Conservation (phyloP, 768 basidiomycete genomes). For the Tylopilus vinaceipallidus region DNA sequence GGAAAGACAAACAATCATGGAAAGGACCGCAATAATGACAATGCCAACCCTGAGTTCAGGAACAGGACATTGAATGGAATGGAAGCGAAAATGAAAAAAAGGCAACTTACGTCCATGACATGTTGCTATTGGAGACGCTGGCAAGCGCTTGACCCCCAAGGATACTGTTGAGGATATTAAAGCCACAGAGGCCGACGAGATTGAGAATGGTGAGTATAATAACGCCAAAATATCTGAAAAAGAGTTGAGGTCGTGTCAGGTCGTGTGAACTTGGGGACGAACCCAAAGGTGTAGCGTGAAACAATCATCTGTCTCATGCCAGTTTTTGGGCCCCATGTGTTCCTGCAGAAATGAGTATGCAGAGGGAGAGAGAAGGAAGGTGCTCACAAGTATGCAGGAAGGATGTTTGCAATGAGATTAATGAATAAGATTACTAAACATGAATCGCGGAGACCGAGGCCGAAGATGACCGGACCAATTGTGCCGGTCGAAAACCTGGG, state of each 20-base stretch:
- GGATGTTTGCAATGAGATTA: slow-evolving; percentile 55
- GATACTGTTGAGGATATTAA: slow-evolving; percentile 64
- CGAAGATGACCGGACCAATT: slow-evolving; percentile 61
- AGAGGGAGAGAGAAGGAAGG: background rate
- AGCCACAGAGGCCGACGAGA: slow-evolving; percentile 58
- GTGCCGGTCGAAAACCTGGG: slow-evolving; percentile 65
- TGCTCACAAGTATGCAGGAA: slow-evolving; percentile 61
- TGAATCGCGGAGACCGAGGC: slow-evolving; percentile 58
- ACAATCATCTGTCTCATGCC: slow-evolving; percentile 84
- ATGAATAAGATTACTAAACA: slow-evolving; percentile 67
- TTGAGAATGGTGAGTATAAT: slow-evolving; percentile 54
- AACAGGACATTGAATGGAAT: slow-evolving; percentile 5
- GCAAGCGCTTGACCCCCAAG: slow-evolving; percentile 68
- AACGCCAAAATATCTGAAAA: slow-evolving; percentile 51
- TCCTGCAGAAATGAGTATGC: slow-evolving; percentile 27
- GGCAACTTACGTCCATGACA: slow-evolving; percentile 49
- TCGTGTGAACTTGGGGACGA: slow-evolving; percentile 30
- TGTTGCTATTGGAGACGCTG: slow-evolving; percentile 46
- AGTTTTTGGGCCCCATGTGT: slow-evolving; percentile 75
- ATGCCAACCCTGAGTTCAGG: slow-evolving; percentile 64
- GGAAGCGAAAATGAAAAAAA: slow-evolving; percentile 4
- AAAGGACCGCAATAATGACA: slow-evolving; percentile 68
- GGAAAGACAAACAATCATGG: slow-evolving; percentile 50
- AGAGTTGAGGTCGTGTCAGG: slow-evolving; percentile 11
- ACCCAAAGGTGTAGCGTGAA: slow-evolving; percentile 61